Percentiles rank a stretch among this genome's conserved stretches.
Evolutionary conservation across 73 alveolate species (phyloP).

Genomic region (Tetrahymena malaccensis): DNA sequence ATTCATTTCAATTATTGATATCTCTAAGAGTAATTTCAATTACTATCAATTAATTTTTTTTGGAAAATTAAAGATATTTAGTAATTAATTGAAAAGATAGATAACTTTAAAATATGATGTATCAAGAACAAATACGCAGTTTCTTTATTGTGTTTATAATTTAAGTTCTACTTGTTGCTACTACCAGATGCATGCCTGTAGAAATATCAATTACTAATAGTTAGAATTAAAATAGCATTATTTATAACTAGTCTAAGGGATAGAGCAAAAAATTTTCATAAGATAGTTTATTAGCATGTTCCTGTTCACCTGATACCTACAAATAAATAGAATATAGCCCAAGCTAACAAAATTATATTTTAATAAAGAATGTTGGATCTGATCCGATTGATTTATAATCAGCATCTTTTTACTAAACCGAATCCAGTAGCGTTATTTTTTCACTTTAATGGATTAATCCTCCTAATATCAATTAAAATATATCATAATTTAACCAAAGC

Average conservation of each 20-base stretch:
- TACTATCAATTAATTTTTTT: too few species aligned
- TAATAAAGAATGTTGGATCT: not conserved
- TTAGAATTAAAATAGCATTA: not conserved
- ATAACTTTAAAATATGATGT: too few species aligned
- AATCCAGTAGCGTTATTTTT: not conserved
- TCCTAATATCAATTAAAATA: not conserved
- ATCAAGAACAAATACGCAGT: not conserved
- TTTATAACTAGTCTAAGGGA: not conserved
- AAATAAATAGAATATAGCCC: not conserved
- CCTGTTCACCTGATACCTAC: not conserved
- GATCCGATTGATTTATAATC: not conserved
- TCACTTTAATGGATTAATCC: not conserved
- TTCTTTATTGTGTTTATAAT: too few species aligned
- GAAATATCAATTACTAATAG: not conserved
- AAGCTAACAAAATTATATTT: not conserved
- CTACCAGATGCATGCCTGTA: not conserved
- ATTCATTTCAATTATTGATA: too few species aligned
- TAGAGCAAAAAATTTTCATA: not conserved
- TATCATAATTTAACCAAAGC: not conserved
- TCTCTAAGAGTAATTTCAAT: not conserved
- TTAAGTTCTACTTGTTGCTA: not conserved
- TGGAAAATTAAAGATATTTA: not conserved
- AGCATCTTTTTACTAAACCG: not conserved
- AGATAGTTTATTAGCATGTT: not conserved
- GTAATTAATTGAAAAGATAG: too few species aligned